Evolutionary conservation across 441 rosid species (phyloP), one percentile per base, ranked within the genome.

Genomic region (Dalechampia spathulata): DNA sequence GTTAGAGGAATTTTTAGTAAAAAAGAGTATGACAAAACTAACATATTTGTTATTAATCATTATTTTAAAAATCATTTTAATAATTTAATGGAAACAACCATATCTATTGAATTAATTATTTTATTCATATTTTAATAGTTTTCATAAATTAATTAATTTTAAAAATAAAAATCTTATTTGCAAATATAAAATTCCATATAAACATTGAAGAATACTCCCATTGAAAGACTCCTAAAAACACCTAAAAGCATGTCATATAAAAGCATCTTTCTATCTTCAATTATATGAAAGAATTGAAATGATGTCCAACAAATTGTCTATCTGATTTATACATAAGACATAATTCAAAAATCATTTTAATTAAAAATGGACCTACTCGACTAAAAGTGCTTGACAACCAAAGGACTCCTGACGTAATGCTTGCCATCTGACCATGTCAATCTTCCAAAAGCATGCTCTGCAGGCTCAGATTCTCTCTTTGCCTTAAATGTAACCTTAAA

Each of bases 351-450:
- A 30, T 25, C 34, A 47, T 11, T 30, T 17, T 51, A 38, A 13
- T 38, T 38, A 13, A 38, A 9, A 20, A 34, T 7, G 32, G 36
- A 25, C 39, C 34, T 6, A 17, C 10, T 12, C n/a, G n/a, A n/a
- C 38, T 7, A 45, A 12, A 14, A 9, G 7, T 38, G 48, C 43
- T 21, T 63, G 23, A 66, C 64, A 16, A 83, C 61, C 63, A 90
- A 64, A 1, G 90, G 90, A 57, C 82, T 86, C 57, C 66, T 80
- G 7, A 89, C 94, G 44, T 49, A 49, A 19, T 86, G 94, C 47
- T 61, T 61, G 0, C 79, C 69, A 72, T 83, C 85, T 6, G 57
- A 73, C 97, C 99, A 86, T 25, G 63, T 77, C 13, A 92, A 63
- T 14, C 34, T 41, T 16, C 73, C 69, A 44, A 69, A 69, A 1